A percentile compares a stretch with the other conserved stretches of the same genome.
Evolutionary conservation across 2,329 filamentous ascomycete species (phyloP).

Genomic region (Aspergillus sp.): DNA sequence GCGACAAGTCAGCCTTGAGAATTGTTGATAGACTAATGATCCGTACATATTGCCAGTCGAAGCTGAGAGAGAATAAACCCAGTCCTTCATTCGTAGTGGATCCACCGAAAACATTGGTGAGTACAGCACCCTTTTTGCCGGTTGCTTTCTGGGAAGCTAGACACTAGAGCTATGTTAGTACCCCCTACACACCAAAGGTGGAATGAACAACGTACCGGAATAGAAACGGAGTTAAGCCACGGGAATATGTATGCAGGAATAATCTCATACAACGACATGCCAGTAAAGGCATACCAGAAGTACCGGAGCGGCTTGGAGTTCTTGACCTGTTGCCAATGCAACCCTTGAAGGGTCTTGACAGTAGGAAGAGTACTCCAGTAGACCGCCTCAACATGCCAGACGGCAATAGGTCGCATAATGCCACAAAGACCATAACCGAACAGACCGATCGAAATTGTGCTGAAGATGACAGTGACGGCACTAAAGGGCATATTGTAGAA

Average conservation of each 20-base stretch:
- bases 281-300: constrained; percentile 34
- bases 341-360: constrained; percentile 37
- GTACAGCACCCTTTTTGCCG: constrained; percentile 6
- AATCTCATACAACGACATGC: constrained; percentile 24
- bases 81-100: constrained; percentile 29
- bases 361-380: constrained; percentile 54
- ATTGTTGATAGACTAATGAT: constrained; percentile 14
- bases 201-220: constrained; percentile 8
- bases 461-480: constrained; percentile 50
- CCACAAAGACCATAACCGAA: constrained; percentile 60
- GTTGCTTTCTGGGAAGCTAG: constrained; percentile 19
- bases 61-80: constrained; percentile 26
- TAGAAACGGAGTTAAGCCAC: constrained; percentile 27
- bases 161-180: constrained; percentile 1
- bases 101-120: constrained; percentile 27
- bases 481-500: constrained; percentile 50
- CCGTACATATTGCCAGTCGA: constrained; percentile 31
- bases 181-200: too few relatives aligned
- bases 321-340: constrained; percentile 33
- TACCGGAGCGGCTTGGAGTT: constrained; percentile 33
- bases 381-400: constrained; percentile 60
- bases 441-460: constrained; percentile 56
- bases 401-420: constrained; percentile 55
- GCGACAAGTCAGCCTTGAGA: constrained; percentile 20
- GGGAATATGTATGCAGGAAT: constrained; percentile 31